phyloP scores from a whole-genome alignment of 1,284 basidiomycete genomes.

The Gymnopus androsaceus region DNA sequence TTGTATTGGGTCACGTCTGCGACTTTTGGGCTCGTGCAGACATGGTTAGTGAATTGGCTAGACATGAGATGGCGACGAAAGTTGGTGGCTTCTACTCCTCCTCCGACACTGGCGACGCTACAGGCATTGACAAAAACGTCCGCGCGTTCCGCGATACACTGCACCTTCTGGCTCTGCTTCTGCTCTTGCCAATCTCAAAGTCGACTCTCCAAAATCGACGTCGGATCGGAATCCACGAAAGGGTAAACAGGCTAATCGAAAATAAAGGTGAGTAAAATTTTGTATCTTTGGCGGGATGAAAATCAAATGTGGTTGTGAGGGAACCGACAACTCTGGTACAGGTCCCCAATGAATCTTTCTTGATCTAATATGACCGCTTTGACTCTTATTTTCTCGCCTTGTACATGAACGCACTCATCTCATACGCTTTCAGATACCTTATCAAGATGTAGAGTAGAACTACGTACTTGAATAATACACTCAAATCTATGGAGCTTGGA shows the following conservation, averaged over 20 bases:
- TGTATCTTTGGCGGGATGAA: conserved; percentile 48
- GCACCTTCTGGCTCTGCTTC: conserved; percentile 7
- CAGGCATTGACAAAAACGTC: background rate
- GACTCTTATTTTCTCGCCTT: background rate
- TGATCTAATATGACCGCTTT: conserved; percentile 83
- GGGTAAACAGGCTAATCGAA: conserved; percentile 3
- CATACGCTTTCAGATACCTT: background rate
- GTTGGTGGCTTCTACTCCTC: conserved; percentile 19
- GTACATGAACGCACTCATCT: background rate
- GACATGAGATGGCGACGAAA: conserved; percentile 47
- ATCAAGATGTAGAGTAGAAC: no score
- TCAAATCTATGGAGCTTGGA: no score
- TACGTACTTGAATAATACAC: no score
- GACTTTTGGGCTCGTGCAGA: conserved; percentile 76
- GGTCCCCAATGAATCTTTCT: conserved; percentile 63
- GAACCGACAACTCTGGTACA: conserved; percentile 46
- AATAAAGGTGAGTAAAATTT: conserved; percentile 15
- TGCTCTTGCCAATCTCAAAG: conserved; percentile 5
- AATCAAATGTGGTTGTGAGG: conserved; percentile 73
- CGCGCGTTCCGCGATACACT: background rate
- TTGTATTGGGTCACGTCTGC: conserved; percentile 88
- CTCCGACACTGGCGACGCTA: conserved; percentile 6
- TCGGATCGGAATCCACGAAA: conserved; percentile 1
- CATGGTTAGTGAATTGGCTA: conserved; percentile 72
- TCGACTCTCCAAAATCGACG: background rate